These are phyloP conservation scores for Articulospora tetracladia DNA, from an alignment of 495 filamentous ascomycete genomes.

Conservation along the genomic window DNA sequence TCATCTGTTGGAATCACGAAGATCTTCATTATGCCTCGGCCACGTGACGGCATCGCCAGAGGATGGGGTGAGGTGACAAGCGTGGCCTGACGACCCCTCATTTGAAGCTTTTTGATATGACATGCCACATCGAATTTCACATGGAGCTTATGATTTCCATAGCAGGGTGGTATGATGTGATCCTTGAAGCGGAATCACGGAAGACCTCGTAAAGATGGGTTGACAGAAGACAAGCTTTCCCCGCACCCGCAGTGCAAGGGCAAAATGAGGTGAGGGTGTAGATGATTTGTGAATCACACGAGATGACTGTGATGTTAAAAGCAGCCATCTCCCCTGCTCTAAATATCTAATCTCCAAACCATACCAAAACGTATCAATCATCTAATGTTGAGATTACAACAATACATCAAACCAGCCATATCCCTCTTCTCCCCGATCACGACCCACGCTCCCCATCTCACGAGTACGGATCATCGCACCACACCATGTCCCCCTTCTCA, in stretches of 20 bases:
- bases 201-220: neutral
- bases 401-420: neutral
- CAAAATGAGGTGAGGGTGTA: neutral
- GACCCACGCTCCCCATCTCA: neutral
- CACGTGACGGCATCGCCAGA: neutral
- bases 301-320: neutral
- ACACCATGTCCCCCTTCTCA: constrained; percentile 11
- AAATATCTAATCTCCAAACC: neutral
- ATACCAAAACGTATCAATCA: neutral
- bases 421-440: neutral
- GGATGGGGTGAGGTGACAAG: neutral
- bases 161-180: neutral
- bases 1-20: neutral
- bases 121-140: neutral
- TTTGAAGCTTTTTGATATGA: neutral
- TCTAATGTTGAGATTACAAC: neutral
- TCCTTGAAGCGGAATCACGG: too few species aligned
- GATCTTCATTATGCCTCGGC: neutral
- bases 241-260: neutral
- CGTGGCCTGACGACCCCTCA: neutral
- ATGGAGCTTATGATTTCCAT: neutral
- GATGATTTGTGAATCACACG: neutral
- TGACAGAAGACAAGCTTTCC: neutral
- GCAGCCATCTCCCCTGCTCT: neutral
- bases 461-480: neutral